Evolutionary conservation across 75 land plant genomes (phyloP).

Genomic region (Larix kaempferi): DNA sequence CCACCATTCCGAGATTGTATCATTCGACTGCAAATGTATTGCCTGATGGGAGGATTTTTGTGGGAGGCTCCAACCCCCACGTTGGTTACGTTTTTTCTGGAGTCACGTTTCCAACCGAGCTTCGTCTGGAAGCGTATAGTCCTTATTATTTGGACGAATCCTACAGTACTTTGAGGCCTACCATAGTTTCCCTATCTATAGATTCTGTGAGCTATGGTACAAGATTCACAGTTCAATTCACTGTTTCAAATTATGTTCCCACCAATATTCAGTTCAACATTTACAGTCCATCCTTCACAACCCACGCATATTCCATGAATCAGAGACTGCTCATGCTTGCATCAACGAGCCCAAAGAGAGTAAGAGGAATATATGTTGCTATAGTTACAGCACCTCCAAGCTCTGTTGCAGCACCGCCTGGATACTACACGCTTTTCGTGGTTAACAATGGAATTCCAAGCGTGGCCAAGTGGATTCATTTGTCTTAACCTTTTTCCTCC

Average conservation of each 20-base stretch:
- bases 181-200: constrained; percentile 8
- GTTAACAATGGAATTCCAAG: too few relatives aligned
- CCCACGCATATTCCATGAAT: constrained; percentile 53
- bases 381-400: background rate
- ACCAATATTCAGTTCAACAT: background rate
- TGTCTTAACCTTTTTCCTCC: too few relatives aligned
- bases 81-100: constrained; percentile 32
- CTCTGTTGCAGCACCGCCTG: too few relatives aligned
- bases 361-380: background rate
- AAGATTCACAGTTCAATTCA: constrained; percentile 20
- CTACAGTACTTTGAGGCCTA: constrained; percentile 11
- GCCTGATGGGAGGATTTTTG: constrained; percentile 50
- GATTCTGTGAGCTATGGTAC: constrained; percentile 12
- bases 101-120: constrained; percentile 58
- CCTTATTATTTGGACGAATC: constrained; percentile 27
- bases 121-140: constrained; percentile 36
- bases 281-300: constrained; percentile 51
- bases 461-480: too few relatives aligned
- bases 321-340: constrained; percentile 57
- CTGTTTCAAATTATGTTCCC: background rate
- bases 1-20: constrained; percentile 48
- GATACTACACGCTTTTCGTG: too few relatives aligned
- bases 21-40: constrained; percentile 59
- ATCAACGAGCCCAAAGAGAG: background rate
- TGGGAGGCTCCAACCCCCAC: constrained; percentile 68